Conservation (phyloP, 768 basidiomycete genomes). For the Tylopilus felleus region DNA sequence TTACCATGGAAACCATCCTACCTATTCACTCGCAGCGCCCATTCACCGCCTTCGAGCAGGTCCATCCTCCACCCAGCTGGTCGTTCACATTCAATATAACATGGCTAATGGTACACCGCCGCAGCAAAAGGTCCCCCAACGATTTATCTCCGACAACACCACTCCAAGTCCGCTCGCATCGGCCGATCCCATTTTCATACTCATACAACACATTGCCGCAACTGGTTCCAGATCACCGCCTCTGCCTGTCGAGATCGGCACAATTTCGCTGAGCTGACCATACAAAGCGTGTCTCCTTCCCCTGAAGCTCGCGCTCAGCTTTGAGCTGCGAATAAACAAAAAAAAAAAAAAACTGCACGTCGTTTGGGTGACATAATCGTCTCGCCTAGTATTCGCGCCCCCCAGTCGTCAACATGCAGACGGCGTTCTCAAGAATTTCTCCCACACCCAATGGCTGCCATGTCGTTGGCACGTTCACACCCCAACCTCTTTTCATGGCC, state of each 20-base stretch:
- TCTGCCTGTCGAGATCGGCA: slow-evolving; percentile 1
- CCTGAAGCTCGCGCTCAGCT: background rate
- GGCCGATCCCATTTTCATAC: slow-evolving; percentile 16
- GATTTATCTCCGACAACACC: slow-evolving; percentile 18
- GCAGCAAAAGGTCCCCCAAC: slow-evolving; percentile 12
- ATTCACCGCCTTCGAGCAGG: background rate
- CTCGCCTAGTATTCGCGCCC: slow-evolving; percentile 8
- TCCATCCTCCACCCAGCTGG: background rate
- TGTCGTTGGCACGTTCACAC: slow-evolving; percentile 30
- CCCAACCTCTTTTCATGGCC: slow-evolving; percentile 22
- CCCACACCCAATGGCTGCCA: slow-evolving; percentile 24
- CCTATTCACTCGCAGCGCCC: slow-evolving; percentile 9
- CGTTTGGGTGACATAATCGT: slow-evolving; percentile 25
- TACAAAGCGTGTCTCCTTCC: background rate
- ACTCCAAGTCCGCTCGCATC: slow-evolving; percentile 16
- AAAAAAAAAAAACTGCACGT: slow-evolving; percentile 8
- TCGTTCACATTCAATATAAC: slow-evolving; percentile 9
- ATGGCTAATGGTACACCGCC: slow-evolving; percentile 8
- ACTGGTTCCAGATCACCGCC: slow-evolving; percentile 10
- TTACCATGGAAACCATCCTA: slow-evolving; percentile 30
- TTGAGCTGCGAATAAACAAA: background rate
- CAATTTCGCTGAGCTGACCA: slow-evolving; percentile 10
- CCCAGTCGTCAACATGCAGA: slow-evolving; percentile 23
- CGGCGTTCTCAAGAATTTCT: slow-evolving; percentile 26
- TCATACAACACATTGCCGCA: background rate